phyloP scores from a whole-genome alignment of 768 basidiomycete species.

The Russula dissimulans region DNA sequence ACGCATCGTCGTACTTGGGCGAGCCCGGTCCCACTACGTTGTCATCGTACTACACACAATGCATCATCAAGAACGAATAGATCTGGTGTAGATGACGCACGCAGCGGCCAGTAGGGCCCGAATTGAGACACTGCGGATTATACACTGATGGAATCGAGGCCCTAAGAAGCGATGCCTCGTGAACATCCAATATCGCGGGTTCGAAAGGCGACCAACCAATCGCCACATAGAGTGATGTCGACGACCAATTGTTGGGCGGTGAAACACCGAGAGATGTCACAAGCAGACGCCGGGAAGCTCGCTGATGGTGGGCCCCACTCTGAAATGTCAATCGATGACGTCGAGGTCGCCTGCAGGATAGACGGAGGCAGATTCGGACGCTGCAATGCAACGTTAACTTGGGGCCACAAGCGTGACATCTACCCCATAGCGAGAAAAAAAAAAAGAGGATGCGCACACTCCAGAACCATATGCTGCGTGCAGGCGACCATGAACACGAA shows the following conservation, averaged over 20 bases:
- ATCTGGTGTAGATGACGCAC: slow-evolving; percentile 25
- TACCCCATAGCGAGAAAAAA: neutral
- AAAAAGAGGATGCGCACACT: slow-evolving; percentile 25
- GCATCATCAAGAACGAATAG: neutral
- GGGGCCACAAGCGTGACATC: neutral
- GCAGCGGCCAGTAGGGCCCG: slow-evolving; percentile 34
- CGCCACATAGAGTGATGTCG: slow-evolving; percentile 50
- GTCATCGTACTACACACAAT: slow-evolving; percentile 35
- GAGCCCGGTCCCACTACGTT: slow-evolving; percentile 47
- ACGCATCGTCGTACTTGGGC: slow-evolving; percentile 48
- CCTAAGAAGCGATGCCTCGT: slow-evolving; percentile 26
- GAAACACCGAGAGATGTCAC: slow-evolving; percentile 39
- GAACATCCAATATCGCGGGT: neutral
- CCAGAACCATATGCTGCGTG: slow-evolving; percentile 41
- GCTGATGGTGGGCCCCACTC: slow-evolving; percentile 41
- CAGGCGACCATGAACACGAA: neutral
- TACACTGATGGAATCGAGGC: slow-evolving; percentile 44
- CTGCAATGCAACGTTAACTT: slow-evolving; percentile 20
- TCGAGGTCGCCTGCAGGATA: slow-evolving; percentile 26
- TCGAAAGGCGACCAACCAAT: slow-evolving; percentile 30
- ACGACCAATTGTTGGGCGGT: slow-evolving; percentile 43
- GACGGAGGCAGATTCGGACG: slow-evolving; percentile 31
- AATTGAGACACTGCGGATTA: slow-evolving; percentile 32
- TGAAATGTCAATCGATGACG: slow-evolving; percentile 30
- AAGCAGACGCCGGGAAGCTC: slow-evolving; percentile 31